phyloP scores from a whole-genome alignment of 768 basidiomycete genomes.

The Kwoniella dejecticola region DNA sequence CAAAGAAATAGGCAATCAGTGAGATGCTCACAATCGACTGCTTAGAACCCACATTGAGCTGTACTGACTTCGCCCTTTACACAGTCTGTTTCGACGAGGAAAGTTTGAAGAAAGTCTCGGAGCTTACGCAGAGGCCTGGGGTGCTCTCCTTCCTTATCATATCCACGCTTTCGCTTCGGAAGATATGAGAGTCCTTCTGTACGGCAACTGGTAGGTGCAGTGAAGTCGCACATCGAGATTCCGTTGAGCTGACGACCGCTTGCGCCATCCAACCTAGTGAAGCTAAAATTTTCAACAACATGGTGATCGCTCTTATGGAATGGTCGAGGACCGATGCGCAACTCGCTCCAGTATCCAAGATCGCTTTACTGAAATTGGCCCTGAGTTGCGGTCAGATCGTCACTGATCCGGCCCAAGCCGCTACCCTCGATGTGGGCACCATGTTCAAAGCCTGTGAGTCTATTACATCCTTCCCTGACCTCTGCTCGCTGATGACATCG shows the following conservation, averaged over 20 bases:
- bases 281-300: neutral
- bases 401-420: neutral
- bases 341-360: neutral
- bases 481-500: too few relatives aligned
- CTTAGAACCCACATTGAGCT: neutral
- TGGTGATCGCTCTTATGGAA: neutral
- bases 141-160: conserved; percentile 4
- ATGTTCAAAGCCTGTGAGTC: neutral
- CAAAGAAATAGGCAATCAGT: conserved; percentile 5
- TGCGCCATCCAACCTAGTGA: neutral
- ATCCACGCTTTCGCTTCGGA: neutral
- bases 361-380: neutral
- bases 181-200: neutral
- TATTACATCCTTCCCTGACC: neutral
- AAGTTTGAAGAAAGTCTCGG: neutral
- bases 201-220: conserved; percentile 1
- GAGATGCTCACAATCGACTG: neutral
- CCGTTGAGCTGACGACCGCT: neutral
- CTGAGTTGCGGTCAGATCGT: neutral
- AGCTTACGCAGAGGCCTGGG: conserved; percentile 1
- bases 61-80: neutral
- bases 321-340: neutral
- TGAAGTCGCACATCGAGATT: neutral
- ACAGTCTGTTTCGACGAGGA: neutral
- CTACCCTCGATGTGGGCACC: neutral